Conservation (phyloP, 768 basidiomycete genomes). For the Phylloporus scabripes region DNA sequence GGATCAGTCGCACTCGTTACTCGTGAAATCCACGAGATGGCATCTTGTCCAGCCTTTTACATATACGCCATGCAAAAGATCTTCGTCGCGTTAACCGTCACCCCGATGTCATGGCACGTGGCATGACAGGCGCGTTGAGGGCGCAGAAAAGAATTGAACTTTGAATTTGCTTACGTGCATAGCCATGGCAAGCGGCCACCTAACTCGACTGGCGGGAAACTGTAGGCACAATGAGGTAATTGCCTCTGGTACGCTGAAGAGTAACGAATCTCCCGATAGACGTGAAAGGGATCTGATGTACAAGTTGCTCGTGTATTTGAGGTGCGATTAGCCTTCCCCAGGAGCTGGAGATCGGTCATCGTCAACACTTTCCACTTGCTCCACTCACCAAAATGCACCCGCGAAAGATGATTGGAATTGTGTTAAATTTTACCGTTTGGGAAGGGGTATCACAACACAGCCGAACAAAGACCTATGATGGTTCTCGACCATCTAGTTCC, state of each 20-base stretch:
- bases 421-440: no score
- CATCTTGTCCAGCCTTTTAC: constrained; percentile 14
- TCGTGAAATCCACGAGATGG: constrained; percentile 18
- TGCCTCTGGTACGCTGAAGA: background rate
- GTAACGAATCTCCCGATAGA: background rate
- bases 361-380: background rate
- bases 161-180: no score
- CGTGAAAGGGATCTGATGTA: background rate
- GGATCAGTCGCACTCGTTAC: constrained; percentile 9
- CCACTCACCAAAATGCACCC: background rate
- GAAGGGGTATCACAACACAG: no score
- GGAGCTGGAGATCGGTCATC: background rate
- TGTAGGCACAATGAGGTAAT: background rate
- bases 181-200: no score
- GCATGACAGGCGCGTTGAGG: background rate
- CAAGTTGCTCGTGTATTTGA: background rate
- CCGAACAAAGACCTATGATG: background rate
- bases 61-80: background rate
- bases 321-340: background rate
- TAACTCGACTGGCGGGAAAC: background rate
- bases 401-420: background rate
- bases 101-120: background rate
- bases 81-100: background rate
- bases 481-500: background rate
- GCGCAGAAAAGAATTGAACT: no score